phyloP scores from a whole-genome alignment of 2,329 filamentous ascomycete genomes.

The Claviceps capensis region DNA sequence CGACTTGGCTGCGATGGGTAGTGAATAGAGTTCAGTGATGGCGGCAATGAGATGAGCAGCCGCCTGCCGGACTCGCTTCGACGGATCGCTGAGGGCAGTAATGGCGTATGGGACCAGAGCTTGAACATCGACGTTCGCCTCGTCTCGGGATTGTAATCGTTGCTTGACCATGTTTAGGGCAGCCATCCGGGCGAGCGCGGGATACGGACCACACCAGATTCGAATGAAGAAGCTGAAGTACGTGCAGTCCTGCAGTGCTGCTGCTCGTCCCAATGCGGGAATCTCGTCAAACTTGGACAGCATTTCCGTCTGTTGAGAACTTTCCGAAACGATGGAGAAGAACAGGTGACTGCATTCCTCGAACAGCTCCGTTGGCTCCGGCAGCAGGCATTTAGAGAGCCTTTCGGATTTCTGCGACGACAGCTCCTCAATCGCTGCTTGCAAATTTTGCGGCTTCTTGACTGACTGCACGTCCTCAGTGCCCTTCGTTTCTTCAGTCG shows the following conservation, averaged over 20 bases:
- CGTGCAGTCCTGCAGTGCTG: constrained; percentile 45
- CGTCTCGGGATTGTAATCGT: constrained; percentile 37
- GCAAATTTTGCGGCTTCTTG: constrained; percentile 24
- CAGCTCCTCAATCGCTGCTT: constrained; percentile 25
- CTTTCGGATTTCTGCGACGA: constrained; percentile 19
- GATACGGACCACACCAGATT: constrained; percentile 60
- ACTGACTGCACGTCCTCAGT: constrained; percentile 15
- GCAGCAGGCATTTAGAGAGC: constrained; percentile 38
- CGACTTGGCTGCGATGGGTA: constrained; percentile 23
- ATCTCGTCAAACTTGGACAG: constrained; percentile 39
- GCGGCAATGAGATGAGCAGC: constrained; percentile 53
- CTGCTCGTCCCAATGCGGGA: constrained; percentile 38
- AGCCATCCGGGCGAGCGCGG: constrained; percentile 51
- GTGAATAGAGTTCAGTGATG: constrained; percentile 35
- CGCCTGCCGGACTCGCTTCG: constrained; percentile 61
- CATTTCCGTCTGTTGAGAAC: constrained; percentile 23
- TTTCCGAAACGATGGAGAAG: constrained; percentile 35
- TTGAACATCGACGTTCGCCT: constrained; percentile 52
- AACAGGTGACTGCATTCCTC: constrained; percentile 46
- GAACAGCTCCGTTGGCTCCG: constrained; percentile 38
- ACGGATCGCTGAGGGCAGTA: constrained; percentile 59
- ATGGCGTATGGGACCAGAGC: constrained; percentile 71
- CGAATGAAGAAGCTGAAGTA: constrained; percentile 65
- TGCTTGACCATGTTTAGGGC: constrained; percentile 54
- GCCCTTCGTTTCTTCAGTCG: constrained; percentile 30